phyloP scores from a whole-genome alignment of 768 basidiomycete genomes.

The Suillus clintonianus region DNA sequence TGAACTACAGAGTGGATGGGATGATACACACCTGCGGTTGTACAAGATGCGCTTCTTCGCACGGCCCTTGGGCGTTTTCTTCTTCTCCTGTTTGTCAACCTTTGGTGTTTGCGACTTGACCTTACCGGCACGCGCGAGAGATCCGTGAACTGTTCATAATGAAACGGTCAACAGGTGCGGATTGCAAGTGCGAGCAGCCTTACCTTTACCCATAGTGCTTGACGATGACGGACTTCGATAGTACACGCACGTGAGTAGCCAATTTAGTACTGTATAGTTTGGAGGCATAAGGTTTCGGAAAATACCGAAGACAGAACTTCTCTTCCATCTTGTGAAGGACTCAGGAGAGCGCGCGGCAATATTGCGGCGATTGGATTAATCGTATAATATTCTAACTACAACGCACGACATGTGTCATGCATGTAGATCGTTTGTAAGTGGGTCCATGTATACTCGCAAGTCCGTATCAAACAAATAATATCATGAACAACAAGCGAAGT shows the following conservation, averaged over 20 bases:
- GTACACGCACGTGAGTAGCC: constrained; percentile 1
- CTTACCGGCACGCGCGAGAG: constrained; percentile 99
- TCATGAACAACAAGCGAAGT: neutral
- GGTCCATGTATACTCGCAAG: neutral
- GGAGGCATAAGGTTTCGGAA: neutral
- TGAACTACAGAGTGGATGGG: neutral
- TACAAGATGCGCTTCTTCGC: constrained; percentile 96
- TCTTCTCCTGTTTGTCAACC: constrained; percentile 98
- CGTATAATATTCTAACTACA: neutral
- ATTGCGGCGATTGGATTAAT: neutral
- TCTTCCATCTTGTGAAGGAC: neutral
- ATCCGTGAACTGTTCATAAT: constrained; percentile 81
- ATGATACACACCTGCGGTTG: constrained; percentile 82
- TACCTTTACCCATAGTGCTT: constrained; percentile 3
- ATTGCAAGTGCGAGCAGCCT: neutral
- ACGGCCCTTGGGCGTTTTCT: constrained; percentile 96
- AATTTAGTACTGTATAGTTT: constrained; percentile 2
- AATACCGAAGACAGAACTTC: neutral
- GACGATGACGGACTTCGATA: constrained; percentile 2
- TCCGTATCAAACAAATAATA: neutral
- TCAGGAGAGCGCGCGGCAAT: neutral
- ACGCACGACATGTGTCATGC: neutral
- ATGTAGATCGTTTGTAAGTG: neutral
- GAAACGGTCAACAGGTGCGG: constrained; percentile 7
- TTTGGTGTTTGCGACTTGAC: constrained; percentile 98